phyloP scores from a whole-genome alignment of 2,329 filamentous ascomycete species.

The Chaetomium sp. region DNA sequence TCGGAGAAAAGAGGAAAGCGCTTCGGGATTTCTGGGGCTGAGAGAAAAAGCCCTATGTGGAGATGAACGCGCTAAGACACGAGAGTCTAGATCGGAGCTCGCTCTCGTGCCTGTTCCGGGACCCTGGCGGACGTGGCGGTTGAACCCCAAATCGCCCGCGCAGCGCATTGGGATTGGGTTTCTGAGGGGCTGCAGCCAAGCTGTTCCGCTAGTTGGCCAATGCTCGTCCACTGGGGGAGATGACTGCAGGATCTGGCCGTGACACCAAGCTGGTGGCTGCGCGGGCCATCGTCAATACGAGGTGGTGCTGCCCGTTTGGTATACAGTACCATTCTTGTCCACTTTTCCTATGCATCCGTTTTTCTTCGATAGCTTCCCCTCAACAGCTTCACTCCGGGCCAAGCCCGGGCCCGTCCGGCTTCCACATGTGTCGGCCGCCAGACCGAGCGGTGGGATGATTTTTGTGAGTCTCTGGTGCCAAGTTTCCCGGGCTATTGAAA shows the following conservation, averaged over 20 bases:
- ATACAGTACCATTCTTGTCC: too few species aligned
- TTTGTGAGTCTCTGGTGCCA: background rate
- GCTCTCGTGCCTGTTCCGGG: constrained; percentile 10
- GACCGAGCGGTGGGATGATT: background rate
- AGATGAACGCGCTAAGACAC: constrained; percentile 6
- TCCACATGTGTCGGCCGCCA: background rate
- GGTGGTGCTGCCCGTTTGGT: background rate
- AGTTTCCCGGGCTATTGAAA: constrained; percentile 2
- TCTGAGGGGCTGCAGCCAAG: background rate
- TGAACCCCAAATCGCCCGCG: constrained; percentile 1
- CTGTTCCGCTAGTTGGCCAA: constrained; percentile 1
- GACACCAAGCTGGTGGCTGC: constrained; percentile 6
- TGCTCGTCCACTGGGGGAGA: background rate
- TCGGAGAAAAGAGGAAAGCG: too few species aligned
- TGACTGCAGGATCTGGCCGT: constrained; percentile 4
- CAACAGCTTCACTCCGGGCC: background rate
- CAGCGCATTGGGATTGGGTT: background rate
- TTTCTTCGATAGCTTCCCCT: too few species aligned
- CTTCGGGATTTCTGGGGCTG: background rate
- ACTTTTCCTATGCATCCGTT: background rate
- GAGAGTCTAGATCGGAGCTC: constrained; percentile 8
- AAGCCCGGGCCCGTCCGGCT: background rate
- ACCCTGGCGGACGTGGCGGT: background rate
- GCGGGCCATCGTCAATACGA: constrained; percentile 6
- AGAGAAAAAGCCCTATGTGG: background rate